Base-by-base conservation (phyloP, 208 protist genomes). In the Trichomonas gallinae region DNA sequence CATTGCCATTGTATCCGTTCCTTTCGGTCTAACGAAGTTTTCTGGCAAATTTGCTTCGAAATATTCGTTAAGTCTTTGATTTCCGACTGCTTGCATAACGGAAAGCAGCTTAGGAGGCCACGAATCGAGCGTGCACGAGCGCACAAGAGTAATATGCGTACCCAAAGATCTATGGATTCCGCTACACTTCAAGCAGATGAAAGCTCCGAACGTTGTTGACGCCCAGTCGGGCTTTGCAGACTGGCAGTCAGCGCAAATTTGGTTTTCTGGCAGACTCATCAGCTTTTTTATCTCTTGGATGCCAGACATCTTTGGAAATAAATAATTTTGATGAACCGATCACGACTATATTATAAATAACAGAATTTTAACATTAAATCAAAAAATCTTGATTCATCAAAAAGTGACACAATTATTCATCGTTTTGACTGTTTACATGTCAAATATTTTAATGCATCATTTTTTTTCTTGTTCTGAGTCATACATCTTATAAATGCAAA, bases 131-230 rank as follows among this genome's bases (percentile, higher is more conserved):
- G 91, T 97, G 11, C 97, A 45, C 38, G 83, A 97, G 42, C 97
- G 89, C 36, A 98, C 97, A 2, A 96, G 31, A 8, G 97, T 98
- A 34, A 98, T 98, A 96, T 98, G 97, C 40, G 96, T 97, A n/a
- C 98, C 98, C 9, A 98, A 45, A 46, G 40, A 96, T 10, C 98
- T 58, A 96, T 98, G 98, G 6, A 98, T 85, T 42, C 97, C 98
- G 36, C 97, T 96, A 96, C 98, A 98, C 42, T 96, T 93, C 44
- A 98, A 96, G 96, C 98, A 98, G 21, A 98, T 83, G 88, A 98
- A 98, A 17, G 97, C 72, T n/a, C 98, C 98, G 10, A 98, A 96
- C 93, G 98, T 98, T 10, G 97, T 97, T 51, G 48, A 96, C 38
- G 97, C 97, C 97, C 97, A 97, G 40, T n/a, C 26, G 40, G 97